Evolutionary conservation across 2,329 filamentous ascomycete genomes (phyloP), one percentile per base, ranked within the genome.

Genomic region (Coniochaeta prunicola): DNA sequence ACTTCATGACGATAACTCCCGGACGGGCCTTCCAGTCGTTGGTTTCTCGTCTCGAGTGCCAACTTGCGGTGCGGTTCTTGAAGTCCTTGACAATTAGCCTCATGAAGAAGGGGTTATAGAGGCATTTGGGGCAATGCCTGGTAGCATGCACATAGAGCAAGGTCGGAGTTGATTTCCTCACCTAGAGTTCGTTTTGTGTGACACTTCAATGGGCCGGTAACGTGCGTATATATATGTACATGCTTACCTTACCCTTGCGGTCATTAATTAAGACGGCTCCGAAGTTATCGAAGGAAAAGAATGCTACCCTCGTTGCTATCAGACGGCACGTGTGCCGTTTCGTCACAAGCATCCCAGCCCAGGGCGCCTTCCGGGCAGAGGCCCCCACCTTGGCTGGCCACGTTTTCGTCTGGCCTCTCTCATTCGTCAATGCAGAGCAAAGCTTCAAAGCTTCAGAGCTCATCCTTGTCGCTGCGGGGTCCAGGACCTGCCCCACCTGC

Each of bases 1-100:
- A 99, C 82, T 88, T 88, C 85, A 88, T 88, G 77, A 83, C 77
- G 76, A 85, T 71, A 63, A 79, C 72, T 61, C 82, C 81, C 50
- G 80, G 82, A 34, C 71, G 70, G 63, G 77, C 71, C 64, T 67
- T 71, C 67, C 71, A 73, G 56, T 61, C 60, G 64, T 67, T 58
- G 33, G 65, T 60, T 26, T 58, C 59, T 24, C 58, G 31, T n/a
- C 4, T 40, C 60, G 71, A 68, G 64, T 73, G 72, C 74, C 78
- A 79, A 63, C 69, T 69, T 64, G 67, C 74, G 63, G 71, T 68
- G 65, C 69, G 73, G 62, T 74, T 76, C 65, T 74, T 76, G 59
- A 80, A 72, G 68, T 81, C 77, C 70, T 80, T 73, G 62, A 80
- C 74, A 65, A 83, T 82, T 69, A 84, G 79, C 77, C 82, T 80